phyloP scores from a whole-genome alignment of 129 eudicot genomes.

The Glebionis coronaria region DNA sequence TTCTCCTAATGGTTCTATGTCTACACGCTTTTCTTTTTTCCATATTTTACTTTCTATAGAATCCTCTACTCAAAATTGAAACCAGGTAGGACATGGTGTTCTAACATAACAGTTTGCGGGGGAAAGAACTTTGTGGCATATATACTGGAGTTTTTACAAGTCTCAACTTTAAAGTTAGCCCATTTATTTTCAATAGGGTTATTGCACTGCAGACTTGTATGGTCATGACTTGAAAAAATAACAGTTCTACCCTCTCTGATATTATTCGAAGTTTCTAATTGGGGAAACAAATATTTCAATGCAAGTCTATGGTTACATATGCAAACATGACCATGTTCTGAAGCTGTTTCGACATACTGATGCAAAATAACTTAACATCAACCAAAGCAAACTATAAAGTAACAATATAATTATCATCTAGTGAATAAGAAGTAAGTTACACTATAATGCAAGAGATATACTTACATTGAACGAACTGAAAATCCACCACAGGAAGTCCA shows the following conservation, averaged over 20 bases:
- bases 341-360: too few relatives aligned
- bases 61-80: too few relatives aligned
- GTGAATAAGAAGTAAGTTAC: neutral
- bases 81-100: too few relatives aligned
- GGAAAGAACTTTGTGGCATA: neutral
- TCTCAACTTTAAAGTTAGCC: neutral
- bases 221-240: constrained; percentile 9
- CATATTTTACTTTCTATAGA: too few relatives aligned
- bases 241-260: constrained; percentile 6
- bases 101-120: neutral
- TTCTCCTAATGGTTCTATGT: too few relatives aligned
- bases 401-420: constrained; percentile 9
- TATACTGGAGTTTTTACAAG: neutral
- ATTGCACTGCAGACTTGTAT: neutral
- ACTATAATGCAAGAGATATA: constrained; percentile 19
- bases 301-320: too few relatives aligned
- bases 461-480: constrained; percentile 81
- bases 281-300: constrained; percentile 4
- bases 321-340: neutral
- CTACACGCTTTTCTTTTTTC: too few relatives aligned
- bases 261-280: constrained; percentile 4
- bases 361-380: neutral
- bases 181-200: neutral
- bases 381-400: constrained; percentile 13
- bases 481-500: constrained; percentile 76